Base-by-base conservation (phyloP, 2,329 filamentous ascomycete genomes). In the Phyllosticta citriasiana region DNA sequence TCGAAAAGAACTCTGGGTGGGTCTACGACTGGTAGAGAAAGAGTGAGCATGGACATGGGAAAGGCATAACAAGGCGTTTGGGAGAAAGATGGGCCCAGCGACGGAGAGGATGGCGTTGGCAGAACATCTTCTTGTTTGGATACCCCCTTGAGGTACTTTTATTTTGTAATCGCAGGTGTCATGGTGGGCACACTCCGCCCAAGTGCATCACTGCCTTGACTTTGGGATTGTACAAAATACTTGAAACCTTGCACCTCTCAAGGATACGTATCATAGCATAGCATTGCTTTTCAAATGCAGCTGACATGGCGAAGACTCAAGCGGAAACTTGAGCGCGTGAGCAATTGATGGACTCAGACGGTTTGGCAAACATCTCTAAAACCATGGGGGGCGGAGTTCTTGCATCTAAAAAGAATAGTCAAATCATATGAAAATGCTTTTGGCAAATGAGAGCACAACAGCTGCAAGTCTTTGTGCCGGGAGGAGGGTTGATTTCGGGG, bases 1-100 rank as follows among this genome's bases (percentile, higher is more conserved):
- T 97, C 62, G 82, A 88, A 27, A 79, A 89, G 66, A 97, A 96
- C 68, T 68, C 64, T 25, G 92, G 91, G 9, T 96, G 94, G 89
- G 91, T 91, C 0, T 91, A 89, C 50, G 92, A 97, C 72, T 97
- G 89, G 88, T 96, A 40, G 55, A 57, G 19, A 22, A 22, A 22
- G 19, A 22, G 19, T 26, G 16, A 27, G 27, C 9, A 30, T 7
- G 27, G 27, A 6, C 27, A 30, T 30, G 4, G n/a, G 19, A 35
- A 3, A 3, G n/a, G 19, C 5, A 35, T n/a, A 10, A 8, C 12
- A 5, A 4, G 33, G 33, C 33, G 33, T 16, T 40, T 40, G 5
- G 33, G 7, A 33, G 30, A 33, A 40, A 12, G 14, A 14, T 16
- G 10, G 33, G 33, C 10, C 14, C 4, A 9, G 1, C 10, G 14